Evolutionary conservation across 495 filamentous ascomycete species (phyloP).

Genomic region (Rostrohypoxylon terebratum): DNA sequence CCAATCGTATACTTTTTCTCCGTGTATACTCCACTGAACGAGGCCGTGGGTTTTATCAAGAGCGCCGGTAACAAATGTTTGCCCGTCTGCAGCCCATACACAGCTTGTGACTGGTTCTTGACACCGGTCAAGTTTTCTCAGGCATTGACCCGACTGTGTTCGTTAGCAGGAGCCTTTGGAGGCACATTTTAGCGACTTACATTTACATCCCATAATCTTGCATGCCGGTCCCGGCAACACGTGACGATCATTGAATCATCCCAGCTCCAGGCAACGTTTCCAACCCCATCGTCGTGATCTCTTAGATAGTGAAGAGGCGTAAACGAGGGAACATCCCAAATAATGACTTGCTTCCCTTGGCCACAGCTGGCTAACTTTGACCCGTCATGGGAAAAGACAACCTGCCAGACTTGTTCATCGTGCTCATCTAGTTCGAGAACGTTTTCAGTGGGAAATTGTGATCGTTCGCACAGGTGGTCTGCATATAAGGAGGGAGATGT

Average conservation of each 20-base stretch:
- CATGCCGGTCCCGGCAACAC: slow-evolving; percentile 78
- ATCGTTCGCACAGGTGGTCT: slow-evolving; percentile 85
- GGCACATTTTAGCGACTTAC: slow-evolving; percentile 61
- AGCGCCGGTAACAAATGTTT: slow-evolving; percentile 83
- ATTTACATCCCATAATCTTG: slow-evolving; percentile 81
- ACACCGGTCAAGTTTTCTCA: slow-evolving; percentile 74
- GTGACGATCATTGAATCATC: slow-evolving; percentile 87
- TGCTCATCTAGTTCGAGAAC: slow-evolving; percentile 77
- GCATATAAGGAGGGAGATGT: slow-evolving; percentile 84
- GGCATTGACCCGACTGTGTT: slow-evolving; percentile 73
- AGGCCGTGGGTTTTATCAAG: slow-evolving; percentile 75
- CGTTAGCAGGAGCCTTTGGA: slow-evolving; percentile 22
- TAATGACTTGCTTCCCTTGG: slow-evolving; percentile 75
- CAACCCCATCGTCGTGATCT: slow-evolving; percentile 74
- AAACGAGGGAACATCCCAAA: slow-evolving; percentile 83
- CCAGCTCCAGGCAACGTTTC: slow-evolving; percentile 89
- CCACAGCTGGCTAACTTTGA: slow-evolving; percentile 85
- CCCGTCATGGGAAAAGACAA: slow-evolving; percentile 91
- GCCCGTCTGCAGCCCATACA: slow-evolving; percentile 83
- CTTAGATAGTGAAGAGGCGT: slow-evolving; percentile 70
- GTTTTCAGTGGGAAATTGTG: slow-evolving; percentile 78
- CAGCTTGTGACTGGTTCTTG: slow-evolving; percentile 85
- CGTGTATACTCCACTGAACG: slow-evolving; percentile 73
- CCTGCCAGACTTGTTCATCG: slow-evolving; percentile 87
- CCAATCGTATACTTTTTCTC: slow-evolving; percentile 69